These are phyloP conservation scores for Blepharisma undulans DNA, from an alignment of 169 alveolate genomes.

Conservation along the genomic window DNA sequence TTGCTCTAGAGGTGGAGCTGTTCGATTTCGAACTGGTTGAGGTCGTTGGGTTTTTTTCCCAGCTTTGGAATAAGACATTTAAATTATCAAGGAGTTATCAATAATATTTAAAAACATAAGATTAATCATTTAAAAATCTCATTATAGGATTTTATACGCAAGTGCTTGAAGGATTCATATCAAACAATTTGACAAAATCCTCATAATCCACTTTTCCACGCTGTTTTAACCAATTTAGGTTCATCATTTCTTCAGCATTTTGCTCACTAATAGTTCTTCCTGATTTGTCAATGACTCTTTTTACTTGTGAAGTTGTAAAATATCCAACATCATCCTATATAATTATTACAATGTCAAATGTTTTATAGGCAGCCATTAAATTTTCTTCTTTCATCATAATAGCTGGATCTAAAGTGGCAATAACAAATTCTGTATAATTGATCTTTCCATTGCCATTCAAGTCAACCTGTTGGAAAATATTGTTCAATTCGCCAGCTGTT, in stretches of 20 bases:
- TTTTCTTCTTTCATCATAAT: slow-evolving; percentile 53
- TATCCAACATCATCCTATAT: slow-evolving; percentile 42
- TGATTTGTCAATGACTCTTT: slow-evolving; percentile 47
- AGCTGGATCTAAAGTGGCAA: slow-evolving; percentile 60
- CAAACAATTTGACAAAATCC: background rate
- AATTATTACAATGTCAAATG: slow-evolving; percentile 58
- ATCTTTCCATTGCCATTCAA: slow-evolving; percentile 53
- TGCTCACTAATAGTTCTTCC: slow-evolving; percentile 47
- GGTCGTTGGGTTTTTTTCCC: background rate
- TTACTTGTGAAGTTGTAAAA: slow-evolving; percentile 53
- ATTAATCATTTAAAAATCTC: background rate
- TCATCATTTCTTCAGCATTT: slow-evolving; percentile 45
- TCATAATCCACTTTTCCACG: background rate
- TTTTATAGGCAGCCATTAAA: slow-evolving; percentile 56
- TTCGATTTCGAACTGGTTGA: background rate
- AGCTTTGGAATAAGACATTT: background rate
- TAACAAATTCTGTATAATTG: slow-evolving; percentile 66
- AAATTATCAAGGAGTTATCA: too few species aligned
- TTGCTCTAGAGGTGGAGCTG: background rate
- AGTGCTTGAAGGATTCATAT: background rate
- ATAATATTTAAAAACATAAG: too few species aligned
- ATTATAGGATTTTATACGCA: background rate
- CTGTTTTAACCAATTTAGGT: background rate
- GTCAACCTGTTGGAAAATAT: slow-evolving; percentile 52
- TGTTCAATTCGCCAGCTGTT: slow-evolving; percentile 4